Evolutionary conservation across 108 stramenopile species (phyloP).

Genomic region (Aurantiochytrium sp.): DNA sequence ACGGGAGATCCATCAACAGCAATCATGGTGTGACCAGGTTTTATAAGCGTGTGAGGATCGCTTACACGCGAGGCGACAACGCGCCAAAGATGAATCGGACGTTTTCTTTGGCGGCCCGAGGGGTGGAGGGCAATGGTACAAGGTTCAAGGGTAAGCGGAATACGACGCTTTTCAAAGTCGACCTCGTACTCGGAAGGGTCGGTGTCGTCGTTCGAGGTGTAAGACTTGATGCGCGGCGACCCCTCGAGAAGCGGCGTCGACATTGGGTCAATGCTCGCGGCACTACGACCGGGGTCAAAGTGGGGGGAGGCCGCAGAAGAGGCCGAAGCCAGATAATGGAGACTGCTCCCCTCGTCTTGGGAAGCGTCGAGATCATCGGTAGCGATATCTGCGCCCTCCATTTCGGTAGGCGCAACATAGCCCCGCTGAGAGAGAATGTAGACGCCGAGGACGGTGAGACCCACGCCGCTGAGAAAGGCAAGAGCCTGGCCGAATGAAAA

Average conservation of each 20-base stretch:
- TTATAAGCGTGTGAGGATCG: neutral
- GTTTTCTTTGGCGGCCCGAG: neutral
- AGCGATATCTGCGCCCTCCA: neutral
- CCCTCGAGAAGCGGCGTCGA: neutral
- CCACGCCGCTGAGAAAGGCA: neutral
- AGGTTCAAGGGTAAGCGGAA: neutral
- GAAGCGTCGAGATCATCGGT: neutral
- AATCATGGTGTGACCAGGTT: neutral
- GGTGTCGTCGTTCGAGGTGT: neutral
- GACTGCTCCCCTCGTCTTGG: no score
- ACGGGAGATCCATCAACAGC: neutral
- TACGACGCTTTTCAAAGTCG: neutral
- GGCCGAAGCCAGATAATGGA: neutral
- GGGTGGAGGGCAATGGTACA: neutral
- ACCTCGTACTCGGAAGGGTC: constrained; percentile 5
- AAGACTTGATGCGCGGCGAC: neutral
- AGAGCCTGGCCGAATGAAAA: neutral
- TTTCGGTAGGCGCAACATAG: neutral
- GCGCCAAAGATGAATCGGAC: neutral
- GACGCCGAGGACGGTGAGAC: neutral
- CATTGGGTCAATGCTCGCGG: neutral
- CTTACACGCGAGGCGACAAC: neutral
- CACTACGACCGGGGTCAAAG: neutral
- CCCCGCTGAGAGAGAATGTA: constrained; percentile 16
- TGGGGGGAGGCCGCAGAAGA: neutral